Conservation (phyloP, 2,329 filamentous ascomycete species). For the Xylariaceae sp. region DNA sequence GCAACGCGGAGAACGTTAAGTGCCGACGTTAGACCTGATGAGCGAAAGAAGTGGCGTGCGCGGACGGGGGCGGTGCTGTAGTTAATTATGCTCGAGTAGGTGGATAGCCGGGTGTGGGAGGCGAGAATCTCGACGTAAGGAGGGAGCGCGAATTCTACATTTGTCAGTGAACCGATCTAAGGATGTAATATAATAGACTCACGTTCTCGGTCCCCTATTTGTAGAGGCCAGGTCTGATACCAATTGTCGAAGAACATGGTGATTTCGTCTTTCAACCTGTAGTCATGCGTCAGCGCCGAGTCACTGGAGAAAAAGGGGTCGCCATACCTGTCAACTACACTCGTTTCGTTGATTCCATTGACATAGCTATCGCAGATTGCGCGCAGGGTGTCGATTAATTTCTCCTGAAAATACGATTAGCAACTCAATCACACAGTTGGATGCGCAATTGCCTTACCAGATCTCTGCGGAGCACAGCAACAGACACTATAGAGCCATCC, state of each 20-base stretch:
- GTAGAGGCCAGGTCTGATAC: constrained; percentile 45
- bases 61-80: constrained; percentile 65
- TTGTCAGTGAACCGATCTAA: constrained; percentile 2
- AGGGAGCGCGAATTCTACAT: constrained; percentile 50
- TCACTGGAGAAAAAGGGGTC: background rate
- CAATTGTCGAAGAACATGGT: constrained; percentile 32
- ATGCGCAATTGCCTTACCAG: constrained; percentile 41
- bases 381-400: constrained; percentile 52
- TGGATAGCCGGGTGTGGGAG: constrained; percentile 67
- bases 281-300: background rate
- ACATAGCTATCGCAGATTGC: constrained; percentile 55
- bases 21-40: constrained; percentile 64
- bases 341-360: constrained; percentile 43
- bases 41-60: constrained; percentile 67
- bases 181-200: constrained; percentile 23
- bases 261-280: constrained; percentile 32
- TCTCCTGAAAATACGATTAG: constrained; percentile 37
- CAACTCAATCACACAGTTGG: background rate
- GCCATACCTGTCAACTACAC: constrained; percentile 47
- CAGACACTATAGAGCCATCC: constrained; percentile 66
- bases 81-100: constrained; percentile 69
- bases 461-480: constrained; percentile 63
- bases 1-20: constrained; percentile 70
- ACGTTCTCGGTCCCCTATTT: constrained; percentile 44
- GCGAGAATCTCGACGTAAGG: constrained; percentile 72